Conservation (phyloP, 352 stramenopile genomes). For the Phytopythium kandeliae region DNA sequence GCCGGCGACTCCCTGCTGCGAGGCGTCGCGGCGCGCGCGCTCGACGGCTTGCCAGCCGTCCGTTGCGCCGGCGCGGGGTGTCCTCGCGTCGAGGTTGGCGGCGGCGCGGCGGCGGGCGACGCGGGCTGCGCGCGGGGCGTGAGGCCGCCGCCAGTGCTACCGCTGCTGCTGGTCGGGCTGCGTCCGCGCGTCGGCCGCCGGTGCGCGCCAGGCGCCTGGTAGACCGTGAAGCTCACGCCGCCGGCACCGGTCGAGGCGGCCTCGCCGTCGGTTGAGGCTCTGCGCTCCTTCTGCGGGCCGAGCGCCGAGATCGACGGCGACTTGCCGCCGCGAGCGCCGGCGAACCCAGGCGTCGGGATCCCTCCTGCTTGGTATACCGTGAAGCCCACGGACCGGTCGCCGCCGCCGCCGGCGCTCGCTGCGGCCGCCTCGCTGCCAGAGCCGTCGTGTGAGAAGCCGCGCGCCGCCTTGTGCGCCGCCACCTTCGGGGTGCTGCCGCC, state of each 20-base stretch:
- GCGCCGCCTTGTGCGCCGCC: background rate
- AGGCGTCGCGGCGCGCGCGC: background rate
- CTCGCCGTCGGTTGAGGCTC: background rate
- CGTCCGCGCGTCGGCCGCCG: background rate
- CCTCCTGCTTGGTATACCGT: background rate
- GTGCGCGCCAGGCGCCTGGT: background rate
- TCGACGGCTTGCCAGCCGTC: background rate
- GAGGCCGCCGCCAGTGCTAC: constrained; percentile 1
- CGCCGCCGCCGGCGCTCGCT: background rate
- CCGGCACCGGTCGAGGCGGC: background rate
- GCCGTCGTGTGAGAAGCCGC: constrained; percentile 1
- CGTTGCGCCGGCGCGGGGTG: background rate
- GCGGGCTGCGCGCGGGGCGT: background rate
- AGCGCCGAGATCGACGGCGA: background rate
- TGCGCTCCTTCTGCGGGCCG: background rate
- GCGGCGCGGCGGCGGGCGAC: background rate
- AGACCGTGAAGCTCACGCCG: constrained; percentile 3
- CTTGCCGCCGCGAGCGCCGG: background rate
- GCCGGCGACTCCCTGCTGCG: background rate
- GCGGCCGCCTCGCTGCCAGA: background rate
- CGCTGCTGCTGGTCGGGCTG: constrained; percentile 7
- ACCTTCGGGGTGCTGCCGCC: background rate
- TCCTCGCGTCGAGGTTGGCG: background rate
- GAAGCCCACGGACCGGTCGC: background rate
- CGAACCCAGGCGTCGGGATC: too few relatives aligned